Base-by-base conservation (phyloP, 116 monocot species). In the Thalassia testudinum region DNA sequence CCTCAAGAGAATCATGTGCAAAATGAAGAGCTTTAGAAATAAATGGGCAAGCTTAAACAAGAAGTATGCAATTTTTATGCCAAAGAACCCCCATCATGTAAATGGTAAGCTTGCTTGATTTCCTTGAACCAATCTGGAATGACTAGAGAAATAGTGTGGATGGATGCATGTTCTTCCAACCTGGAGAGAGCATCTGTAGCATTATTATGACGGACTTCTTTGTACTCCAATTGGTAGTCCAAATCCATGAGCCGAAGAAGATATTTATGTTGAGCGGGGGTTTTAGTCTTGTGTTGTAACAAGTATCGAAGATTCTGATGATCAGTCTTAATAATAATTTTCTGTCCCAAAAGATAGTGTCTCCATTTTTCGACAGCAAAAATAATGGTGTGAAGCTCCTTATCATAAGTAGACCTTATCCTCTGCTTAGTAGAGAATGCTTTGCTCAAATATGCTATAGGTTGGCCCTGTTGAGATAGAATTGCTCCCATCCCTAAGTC, bases 241-340 rank as follows among this genome's bases (percentile, higher is more conserved):
- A 26, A 53, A 13, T 37, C 63, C 18, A 26, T 0, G 0, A 42
- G 43, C 7, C 52, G 38, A 5, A 13, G 0, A 1, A 63, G 17
- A 51, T 53, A 52, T 20, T 40, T 37, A 12, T 43, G 19, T 27
- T 63, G 63, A 1, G 27, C 7, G 25, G 20, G 40, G 26, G 52
- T 53, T 0, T 15, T 10, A 1, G 40, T 18, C 23, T 52, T 40
- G 18, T 63, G 63, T 10, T 52, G n/a, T 19, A 63, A 18, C 1
- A 63, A 24, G 26, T 43, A 44, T 15, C 24, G 52, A 12, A 63
- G 42, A n/a, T 24, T 52, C 25, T 52, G 52, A 0, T 62, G 50
- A n/a, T 62, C 37, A 1, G 52, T 59, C 14, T 24, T 50, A 22
- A 50, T 50, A 10, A 50, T 24, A 50, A 50, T n/a, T 37, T 25